Evolutionary conservation across 352 stramenopile species (phyloP).

Genomic region (Phytophthora vignae): DNA sequence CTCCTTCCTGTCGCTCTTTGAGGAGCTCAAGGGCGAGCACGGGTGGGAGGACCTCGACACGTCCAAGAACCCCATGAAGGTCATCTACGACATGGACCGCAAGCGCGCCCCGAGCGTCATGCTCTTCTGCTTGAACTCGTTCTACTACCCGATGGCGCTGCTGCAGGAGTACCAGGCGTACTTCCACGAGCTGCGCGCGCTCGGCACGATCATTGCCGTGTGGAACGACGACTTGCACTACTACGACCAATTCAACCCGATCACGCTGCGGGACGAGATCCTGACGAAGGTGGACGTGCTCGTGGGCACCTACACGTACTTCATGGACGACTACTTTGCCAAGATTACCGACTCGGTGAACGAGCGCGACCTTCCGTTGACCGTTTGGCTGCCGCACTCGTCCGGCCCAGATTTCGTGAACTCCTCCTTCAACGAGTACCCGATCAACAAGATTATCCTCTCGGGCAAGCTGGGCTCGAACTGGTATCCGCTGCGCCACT

Average conservation of each 20-base stretch:
- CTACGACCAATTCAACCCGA: conserved; percentile 80
- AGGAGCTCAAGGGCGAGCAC: conserved; percentile 66
- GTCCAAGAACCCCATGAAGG: conserved; percentile 56
- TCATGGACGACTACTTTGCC: conserved; percentile 83
- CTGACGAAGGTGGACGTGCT: conserved; percentile 73
- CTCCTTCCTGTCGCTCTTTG: conserved; percentile 73
- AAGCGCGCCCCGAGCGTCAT: conserved; percentile 72
- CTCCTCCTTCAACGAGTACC: conserved; percentile 68
- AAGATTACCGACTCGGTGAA: conserved; percentile 56
- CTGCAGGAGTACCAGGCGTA: conserved; percentile 69
- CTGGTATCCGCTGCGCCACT: conserved; percentile 77
- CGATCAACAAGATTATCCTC: conserved; percentile 81
- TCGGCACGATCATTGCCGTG: conserved; percentile 75
- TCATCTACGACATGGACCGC: conserved; percentile 70
- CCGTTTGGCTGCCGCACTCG: conserved; percentile 76
- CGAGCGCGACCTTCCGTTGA: conserved; percentile 65
- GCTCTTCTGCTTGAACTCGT: conserved; percentile 84
- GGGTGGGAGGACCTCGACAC: conserved; percentile 75
- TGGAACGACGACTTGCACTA: conserved; percentile 87
- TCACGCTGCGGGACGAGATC: conserved; percentile 66
- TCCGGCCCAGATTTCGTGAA: conserved; percentile 69
- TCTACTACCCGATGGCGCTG: conserved; percentile 69
- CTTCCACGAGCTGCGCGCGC: conserved; percentile 70
- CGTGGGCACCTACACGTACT: conserved; percentile 78
- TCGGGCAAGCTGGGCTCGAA: conserved; percentile 58